Conservation (phyloP, 192 early-diverging fungal species). For the Kappamyces sp. region DNA sequence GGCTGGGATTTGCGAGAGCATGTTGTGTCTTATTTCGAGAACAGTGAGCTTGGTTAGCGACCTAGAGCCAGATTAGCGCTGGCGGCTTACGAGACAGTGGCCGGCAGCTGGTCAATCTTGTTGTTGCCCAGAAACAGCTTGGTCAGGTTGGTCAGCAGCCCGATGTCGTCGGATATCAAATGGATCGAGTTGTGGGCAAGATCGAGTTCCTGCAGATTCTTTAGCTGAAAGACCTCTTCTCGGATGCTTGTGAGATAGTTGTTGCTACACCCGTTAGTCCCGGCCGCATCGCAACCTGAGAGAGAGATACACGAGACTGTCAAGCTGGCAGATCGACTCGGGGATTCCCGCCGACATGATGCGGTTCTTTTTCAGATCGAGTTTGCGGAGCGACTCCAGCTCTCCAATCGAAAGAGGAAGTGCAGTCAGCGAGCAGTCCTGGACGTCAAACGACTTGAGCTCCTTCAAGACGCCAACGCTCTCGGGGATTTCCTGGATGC, state of each 20-base stretch:
- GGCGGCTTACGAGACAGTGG: slow-evolving; percentile 28
- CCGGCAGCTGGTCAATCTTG: slow-evolving; percentile 36
- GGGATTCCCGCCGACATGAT: slow-evolving; percentile 35
- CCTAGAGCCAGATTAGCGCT: slow-evolving; percentile 11
- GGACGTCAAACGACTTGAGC: slow-evolving; percentile 27
- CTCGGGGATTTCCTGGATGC: slow-evolving; percentile 44
- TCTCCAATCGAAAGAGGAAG: slow-evolving; percentile 37
- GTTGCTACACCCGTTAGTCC: slow-evolving; percentile 16
- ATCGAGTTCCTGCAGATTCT: slow-evolving; percentile 34
- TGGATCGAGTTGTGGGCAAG: slow-evolving; percentile 33
- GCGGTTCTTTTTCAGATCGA: slow-evolving; percentile 42
- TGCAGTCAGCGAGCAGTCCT: slow-evolving; percentile 30
- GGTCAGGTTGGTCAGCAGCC: slow-evolving; percentile 28
- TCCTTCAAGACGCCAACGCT: slow-evolving; percentile 18
- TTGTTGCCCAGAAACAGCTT: slow-evolving; percentile 38
- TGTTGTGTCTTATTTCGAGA: slow-evolving; percentile 35
- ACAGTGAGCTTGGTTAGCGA: slow-evolving; percentile 25
- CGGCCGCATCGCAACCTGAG: slow-evolving; percentile 19
- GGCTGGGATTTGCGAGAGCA: slow-evolving; percentile 25
- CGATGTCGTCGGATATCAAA: slow-evolving; percentile 37
- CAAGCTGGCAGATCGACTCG: slow-evolving; percentile 23
- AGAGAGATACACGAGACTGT: slow-evolving; percentile 26
- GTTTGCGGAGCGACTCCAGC: slow-evolving; percentile 19
- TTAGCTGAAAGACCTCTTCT: slow-evolving; percentile 40
- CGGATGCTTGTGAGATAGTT: slow-evolving; percentile 38